These are phyloP conservation scores for Aspergillus phoenicis DNA, from an alignment of 2,329 filamentous ascomycete species.

Conservation along the genomic window DNA sequence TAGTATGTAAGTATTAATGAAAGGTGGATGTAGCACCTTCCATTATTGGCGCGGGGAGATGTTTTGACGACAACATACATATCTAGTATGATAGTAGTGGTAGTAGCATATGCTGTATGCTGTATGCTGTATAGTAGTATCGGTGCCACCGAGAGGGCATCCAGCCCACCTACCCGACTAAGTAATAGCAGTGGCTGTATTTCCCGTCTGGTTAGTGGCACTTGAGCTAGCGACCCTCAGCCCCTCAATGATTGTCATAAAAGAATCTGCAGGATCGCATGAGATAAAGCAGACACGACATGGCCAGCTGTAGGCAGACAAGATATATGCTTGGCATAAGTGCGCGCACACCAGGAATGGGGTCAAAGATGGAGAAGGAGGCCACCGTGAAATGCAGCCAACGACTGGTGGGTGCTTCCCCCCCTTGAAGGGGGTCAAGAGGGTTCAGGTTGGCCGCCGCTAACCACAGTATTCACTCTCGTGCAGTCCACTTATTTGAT, in stretches of 20 bases:
- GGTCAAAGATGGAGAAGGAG: neutral
- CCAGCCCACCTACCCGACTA: neutral
- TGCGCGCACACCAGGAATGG: neutral
- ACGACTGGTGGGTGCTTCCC: neutral
- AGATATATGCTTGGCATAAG: constrained; percentile 1
- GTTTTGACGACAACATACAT: neutral
- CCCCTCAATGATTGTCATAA: neutral
- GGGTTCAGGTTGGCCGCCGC: neutral
- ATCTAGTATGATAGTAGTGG: neutral
- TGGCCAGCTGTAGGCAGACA: neutral
- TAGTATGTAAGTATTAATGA: neutral
- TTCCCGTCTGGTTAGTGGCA: neutral
- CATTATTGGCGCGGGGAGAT: constrained; percentile 1
- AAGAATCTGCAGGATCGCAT: constrained; percentile 2
- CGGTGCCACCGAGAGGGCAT: neutral
- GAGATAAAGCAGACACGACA: neutral
- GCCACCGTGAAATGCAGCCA: neutral
- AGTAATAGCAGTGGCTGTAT: neutral
- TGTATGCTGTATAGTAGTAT: neutral
- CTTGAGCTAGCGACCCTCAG: neutral
- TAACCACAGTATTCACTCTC: neutral
- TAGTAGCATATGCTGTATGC: neutral
- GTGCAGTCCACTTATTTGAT: neutral
- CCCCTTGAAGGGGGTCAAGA: neutral
- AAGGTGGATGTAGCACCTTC: neutral